Base-by-base conservation (phyloP, 2,329 filamentous ascomycete genomes). In the Coccinonectria pachysandricola region DNA sequence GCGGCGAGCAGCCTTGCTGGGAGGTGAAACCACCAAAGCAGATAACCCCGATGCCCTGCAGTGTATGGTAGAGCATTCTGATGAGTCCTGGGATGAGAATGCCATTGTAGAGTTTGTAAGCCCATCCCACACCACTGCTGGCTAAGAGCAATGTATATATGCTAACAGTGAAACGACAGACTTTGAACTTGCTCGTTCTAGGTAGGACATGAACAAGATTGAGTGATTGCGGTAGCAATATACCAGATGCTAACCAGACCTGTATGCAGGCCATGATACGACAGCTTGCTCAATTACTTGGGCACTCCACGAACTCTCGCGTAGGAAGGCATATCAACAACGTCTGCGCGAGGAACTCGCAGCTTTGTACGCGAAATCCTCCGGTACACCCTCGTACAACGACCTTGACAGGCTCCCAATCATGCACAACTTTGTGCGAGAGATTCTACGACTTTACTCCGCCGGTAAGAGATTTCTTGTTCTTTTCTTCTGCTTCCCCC, bases 121-220 rank as follows among this genome's bases (percentile, higher is more conserved):
- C 31, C 8, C 0, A 3, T 8, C 12, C 12, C 11, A 7, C 3
- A 3, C 7, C 7, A 7, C 10, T 6, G 6, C 3, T 19, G n/a
- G 8, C 8, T 11, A 4, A 16, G 8, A 3, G 14, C 7, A 21
- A n/a, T n/a, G n/a, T n/a, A n/a, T n/a, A n/a, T n/a, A n/a, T 12
- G 42, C 54, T 28, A 48, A 58, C 22, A 12, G 8, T 11, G 40
- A 54, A 51, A 12, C 47, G 50, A 19, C 46, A 62, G 39, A 34
- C 60, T 13, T 49, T 64, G 41, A 64, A 61, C 6, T 56, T 63
- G 34, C 42, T 63, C 17, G 50, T 57, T 2, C 54, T 61, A 9
- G 61, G 59, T 19, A 28, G 27, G n/a, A n/a, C n/a, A n/a, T n/a
- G n/a, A n/a, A n/a, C n/a, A n/a, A n/a, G n/a, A n/a, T n/a, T n/a